Evolutionary conservation across 768 basidiomycete genomes (phyloP), one percentile per base, ranked within the genome.

Genomic region (Lactarius pseudohatsudake): DNA sequence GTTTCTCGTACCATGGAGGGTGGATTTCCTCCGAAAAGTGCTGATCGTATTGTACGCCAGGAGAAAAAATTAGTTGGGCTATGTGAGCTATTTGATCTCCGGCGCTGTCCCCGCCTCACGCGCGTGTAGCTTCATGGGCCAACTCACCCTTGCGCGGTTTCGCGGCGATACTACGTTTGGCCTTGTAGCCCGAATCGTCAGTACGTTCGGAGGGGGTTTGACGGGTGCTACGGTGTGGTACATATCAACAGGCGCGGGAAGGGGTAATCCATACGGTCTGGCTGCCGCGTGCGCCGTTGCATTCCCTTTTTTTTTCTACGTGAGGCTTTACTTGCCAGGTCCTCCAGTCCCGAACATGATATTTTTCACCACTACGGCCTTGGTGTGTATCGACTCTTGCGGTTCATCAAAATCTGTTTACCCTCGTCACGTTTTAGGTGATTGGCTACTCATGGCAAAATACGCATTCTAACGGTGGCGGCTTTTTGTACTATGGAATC

Each of bases 371-470:
- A 92, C 90, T 1, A 71, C 79, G 15, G 79, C 79, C 32, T 74
- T 91, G 77, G 90, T 90, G 64, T 32, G 84, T 75, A 13, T 34
- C 10, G n/a, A 18, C n/a, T 20, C 22, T 60, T 41, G 28, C 22
- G 38, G 16, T n/a, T 28, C 1, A 13, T 38, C 45, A 16, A 45
- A 32, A 9, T n/a, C 2, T 15, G 9, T 18, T 59, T 7, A 64
- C 18, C 18, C 47, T 59, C 32, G 53, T 28, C n/a, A 5, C n/a
- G n/a, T 43, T 50, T 36, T 5, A 90, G 89, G 82, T 91, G 0
- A 72, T 90, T 50, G 91, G 90, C 2, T 91, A 87, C 74, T 91
- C 89, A 11, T 91, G 88, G 76, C 82, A 87, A 74, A 85, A 89
- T 74, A 75, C 79, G 0, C 81, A 85, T 69, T 75, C 86, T 40